phyloP scores from a whole-genome alignment of 176 grass and related monocot species.

The Phoenix dactylifera region DNA sequence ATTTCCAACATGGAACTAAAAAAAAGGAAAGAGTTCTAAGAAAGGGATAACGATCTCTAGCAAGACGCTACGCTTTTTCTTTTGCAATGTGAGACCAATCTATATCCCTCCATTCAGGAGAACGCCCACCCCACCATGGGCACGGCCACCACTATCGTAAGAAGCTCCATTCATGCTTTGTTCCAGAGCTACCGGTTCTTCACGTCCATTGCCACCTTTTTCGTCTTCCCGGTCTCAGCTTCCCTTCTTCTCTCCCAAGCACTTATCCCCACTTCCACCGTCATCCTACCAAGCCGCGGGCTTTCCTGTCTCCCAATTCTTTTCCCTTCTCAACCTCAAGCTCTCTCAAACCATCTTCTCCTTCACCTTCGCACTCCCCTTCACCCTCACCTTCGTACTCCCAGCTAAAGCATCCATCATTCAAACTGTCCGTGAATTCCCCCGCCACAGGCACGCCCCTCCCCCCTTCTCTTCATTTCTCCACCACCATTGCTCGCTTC shows the following conservation, averaged over 20 bases:
- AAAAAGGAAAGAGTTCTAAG: too few species aligned
- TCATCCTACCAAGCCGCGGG: conserved; percentile 33
- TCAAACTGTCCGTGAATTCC: conserved; percentile 29
- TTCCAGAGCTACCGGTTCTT: conserved; percentile 58
- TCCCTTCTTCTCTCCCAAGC: conserved; percentile 20
- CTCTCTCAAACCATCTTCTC: conserved; percentile 78
- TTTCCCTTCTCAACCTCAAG: conserved; percentile 62
- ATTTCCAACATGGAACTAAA: too few species aligned
- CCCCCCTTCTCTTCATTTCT: conserved; percentile 23
- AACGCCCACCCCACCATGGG: background rate
- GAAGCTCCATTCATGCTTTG: conserved; percentile 39
- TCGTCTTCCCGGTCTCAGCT: conserved; percentile 17
- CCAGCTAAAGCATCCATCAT: conserved; percentile 64
- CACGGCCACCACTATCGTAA: conserved; percentile 40
- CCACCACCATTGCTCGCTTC: conserved; percentile 40
- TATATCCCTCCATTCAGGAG: too few species aligned
- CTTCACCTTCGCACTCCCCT: conserved; percentile 44
- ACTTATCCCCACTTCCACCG: conserved; percentile 8
- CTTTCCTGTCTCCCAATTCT: conserved; percentile 60
- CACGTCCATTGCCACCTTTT: conserved; percentile 56
- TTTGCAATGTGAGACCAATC: too few species aligned
- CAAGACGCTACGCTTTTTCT: too few species aligned
- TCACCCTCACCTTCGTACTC: conserved; percentile 56
- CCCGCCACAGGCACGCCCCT: background rate
- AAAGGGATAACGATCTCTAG: too few species aligned